phyloP scores from a whole-genome alignment of 176 grass and related monocot species.

The Cymbopogon citratus region DNA sequence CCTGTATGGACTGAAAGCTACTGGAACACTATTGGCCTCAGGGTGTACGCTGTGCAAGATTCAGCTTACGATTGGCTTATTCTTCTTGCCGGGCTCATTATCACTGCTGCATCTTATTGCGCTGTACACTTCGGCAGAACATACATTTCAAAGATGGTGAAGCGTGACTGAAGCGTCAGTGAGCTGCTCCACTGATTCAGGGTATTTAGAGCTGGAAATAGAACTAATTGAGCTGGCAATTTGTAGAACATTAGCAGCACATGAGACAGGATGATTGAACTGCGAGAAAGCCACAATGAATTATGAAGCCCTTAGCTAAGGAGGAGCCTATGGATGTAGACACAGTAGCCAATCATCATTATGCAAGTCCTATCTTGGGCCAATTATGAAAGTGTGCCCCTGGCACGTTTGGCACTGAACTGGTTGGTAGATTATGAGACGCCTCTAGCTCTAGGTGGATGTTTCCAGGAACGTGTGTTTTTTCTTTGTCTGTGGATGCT shows the following conservation, averaged over 20 bases:
- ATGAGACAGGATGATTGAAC: neutral
- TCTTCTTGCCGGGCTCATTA: conserved; percentile 41
- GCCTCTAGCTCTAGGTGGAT: too few species aligned
- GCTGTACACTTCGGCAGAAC: conserved; percentile 42
- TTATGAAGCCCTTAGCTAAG: conserved; percentile 7
- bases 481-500: too few species aligned
- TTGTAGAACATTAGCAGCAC: neutral
- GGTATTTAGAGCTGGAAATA: neutral
- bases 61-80: conserved; percentile 59
- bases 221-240: neutral
- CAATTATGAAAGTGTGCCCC: neutral
- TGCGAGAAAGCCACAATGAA: neutral
- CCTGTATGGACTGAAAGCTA: conserved; percentile 93
- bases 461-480: too few species aligned
- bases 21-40: conserved; percentile 86
- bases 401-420: neutral
- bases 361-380: neutral
- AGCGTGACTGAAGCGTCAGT: conserved; percentile 50
- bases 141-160: conserved; percentile 61
- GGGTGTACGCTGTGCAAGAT: conserved; percentile 74
- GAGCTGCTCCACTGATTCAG: conserved; percentile 6
- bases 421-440: neutral
- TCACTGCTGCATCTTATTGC: conserved; percentile 58
- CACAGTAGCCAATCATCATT: too few species aligned
- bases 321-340: neutral